Percentiles rank a stretch among this genome's conserved stretches.
These are phyloP conservation scores for Bromus sterilis DNA, from an alignment of 176 grass and related monocot genomes.

Conservation along the genomic window DNA sequence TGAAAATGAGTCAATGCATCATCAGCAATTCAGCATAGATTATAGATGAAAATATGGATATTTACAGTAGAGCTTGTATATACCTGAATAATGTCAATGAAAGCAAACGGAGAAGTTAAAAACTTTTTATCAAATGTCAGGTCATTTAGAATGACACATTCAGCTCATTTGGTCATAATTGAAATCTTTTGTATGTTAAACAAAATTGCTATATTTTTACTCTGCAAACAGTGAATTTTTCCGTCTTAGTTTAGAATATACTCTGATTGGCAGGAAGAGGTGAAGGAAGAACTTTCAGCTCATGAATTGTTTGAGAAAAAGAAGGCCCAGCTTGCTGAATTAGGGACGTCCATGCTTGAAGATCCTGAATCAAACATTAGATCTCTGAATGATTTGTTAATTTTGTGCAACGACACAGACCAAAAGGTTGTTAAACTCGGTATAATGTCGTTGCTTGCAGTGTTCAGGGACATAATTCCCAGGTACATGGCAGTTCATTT, in stretches of 20 bases:
- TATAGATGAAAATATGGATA: neutral
- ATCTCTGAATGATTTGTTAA: constrained; percentile 74
- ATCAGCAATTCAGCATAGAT: neutral
- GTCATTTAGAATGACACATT: neutral
- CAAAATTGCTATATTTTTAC: neutral
- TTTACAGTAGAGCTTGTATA: neutral
- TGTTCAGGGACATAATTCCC: constrained; percentile 95
- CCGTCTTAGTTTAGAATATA: neutral
- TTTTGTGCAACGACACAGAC: constrained; percentile 65
- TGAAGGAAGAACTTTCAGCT: constrained; percentile 83
- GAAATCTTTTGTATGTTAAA: neutral
- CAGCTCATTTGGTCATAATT: neutral
- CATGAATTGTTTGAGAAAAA: constrained; percentile 86
- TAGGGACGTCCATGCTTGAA: constrained; percentile 85
- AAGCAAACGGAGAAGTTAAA: neutral
- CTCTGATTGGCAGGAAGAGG: constrained; percentile 59
- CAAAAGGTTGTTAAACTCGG: constrained; percentile 76
- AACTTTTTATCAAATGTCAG: neutral
- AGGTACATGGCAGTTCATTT: constrained; percentile 3
- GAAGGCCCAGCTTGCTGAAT: constrained; percentile 80
- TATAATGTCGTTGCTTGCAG: constrained; percentile 86
- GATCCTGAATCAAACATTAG: constrained; percentile 86
- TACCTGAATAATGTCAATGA: neutral
- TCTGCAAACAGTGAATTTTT: neutral
- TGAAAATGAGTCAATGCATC: constrained; percentile 1